phyloP scores from a whole-genome alignment of 1,284 basidiomycete genomes.

The Trametes sp. region DNA sequence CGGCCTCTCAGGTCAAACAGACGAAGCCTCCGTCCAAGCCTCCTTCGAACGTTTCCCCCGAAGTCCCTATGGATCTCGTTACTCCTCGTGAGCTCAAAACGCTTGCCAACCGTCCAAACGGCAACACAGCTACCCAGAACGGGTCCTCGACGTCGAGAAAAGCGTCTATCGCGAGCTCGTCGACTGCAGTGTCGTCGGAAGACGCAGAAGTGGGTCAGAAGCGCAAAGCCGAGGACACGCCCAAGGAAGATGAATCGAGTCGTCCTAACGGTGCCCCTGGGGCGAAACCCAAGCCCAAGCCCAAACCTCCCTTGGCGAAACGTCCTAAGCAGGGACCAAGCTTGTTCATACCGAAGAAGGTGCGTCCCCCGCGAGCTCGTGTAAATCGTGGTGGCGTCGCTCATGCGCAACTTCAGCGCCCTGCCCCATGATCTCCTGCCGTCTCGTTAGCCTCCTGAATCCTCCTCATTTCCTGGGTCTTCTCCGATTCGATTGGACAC shows the following conservation, averaged over 20 bases:
- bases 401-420: constrained; percentile 1
- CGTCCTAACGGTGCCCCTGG: constrained; percentile 2
- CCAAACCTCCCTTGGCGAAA: constrained; percentile 34
- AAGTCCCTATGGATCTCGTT: constrained; percentile 21
- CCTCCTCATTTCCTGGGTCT: not conserved
- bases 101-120: constrained; percentile 21
- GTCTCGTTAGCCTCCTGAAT: not conserved
- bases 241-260: constrained; percentile 3
- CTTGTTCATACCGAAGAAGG: constrained; percentile 44
- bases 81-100: constrained; percentile 33
- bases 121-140: not conserved
- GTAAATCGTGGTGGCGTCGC: not conserved
- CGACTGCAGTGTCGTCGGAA: constrained; percentile 11
- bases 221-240: constrained; percentile 31
- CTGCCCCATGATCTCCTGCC: constrained; percentile 3
- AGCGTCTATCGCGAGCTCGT: constrained; percentile 1
- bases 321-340: constrained; percentile 40
- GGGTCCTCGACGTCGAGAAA: constrained; percentile 12
- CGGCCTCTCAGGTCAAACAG: constrained; percentile 26
- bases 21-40: constrained; percentile 30
- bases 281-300: constrained; percentile 22
- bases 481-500: not conserved
- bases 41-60: not conserved
- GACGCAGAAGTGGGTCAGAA: constrained; percentile 31
- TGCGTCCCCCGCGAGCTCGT: not conserved